A percentile compares a stretch with the other conserved stretches of the same genome.
Evolutionary conservation across 129 eudicot species (phyloP).

Genomic region (Saposhnikovia divaricata): DNA sequence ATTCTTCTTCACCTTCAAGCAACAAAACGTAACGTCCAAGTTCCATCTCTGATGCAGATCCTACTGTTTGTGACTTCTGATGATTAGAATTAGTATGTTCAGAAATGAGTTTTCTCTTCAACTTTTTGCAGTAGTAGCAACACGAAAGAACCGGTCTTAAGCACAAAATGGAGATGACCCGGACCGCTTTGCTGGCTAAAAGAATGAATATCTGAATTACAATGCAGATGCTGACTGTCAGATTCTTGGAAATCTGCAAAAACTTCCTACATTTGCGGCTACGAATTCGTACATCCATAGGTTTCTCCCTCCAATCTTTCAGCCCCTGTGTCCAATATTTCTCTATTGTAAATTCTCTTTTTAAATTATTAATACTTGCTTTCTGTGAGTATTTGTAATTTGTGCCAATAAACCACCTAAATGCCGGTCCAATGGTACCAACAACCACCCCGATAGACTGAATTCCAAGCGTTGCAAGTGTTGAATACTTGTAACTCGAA

Average conservation of each 20-base stretch:
- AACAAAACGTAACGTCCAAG: slow-evolving; percentile 13
- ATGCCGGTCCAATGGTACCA: slow-evolving; percentile 15
- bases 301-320: slow-evolving; percentile 21
- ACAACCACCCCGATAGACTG: slow-evolving; percentile 10
- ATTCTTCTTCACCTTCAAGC: slow-evolving; percentile 20
- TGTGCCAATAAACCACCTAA: slow-evolving; percentile 16
- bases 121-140: slow-evolving; percentile 7
- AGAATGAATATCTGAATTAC: slow-evolving; percentile 31
- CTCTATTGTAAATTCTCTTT: slow-evolving; percentile 15
- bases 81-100: slow-evolving; percentile 1
- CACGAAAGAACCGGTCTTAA: slow-evolving; percentile 5
- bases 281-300: not conserved
- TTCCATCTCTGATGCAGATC: not conserved
- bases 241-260: slow-evolving; percentile 25
- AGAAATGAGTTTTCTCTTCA: slow-evolving; percentile 6
- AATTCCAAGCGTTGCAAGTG: not conserved
- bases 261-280: slow-evolving; percentile 23
- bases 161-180: slow-evolving; percentile 16
- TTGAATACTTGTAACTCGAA: slow-evolving; percentile 16
- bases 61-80: not conserved
- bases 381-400: slow-evolving; percentile 5
- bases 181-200: slow-evolving; percentile 34
- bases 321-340: slow-evolving; percentile 20
- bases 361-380: not conserved
- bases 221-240: slow-evolving; percentile 20